phyloP scores from a whole-genome alignment of 1,139 yeast species.

The Hansenula lynferdii region DNA sequence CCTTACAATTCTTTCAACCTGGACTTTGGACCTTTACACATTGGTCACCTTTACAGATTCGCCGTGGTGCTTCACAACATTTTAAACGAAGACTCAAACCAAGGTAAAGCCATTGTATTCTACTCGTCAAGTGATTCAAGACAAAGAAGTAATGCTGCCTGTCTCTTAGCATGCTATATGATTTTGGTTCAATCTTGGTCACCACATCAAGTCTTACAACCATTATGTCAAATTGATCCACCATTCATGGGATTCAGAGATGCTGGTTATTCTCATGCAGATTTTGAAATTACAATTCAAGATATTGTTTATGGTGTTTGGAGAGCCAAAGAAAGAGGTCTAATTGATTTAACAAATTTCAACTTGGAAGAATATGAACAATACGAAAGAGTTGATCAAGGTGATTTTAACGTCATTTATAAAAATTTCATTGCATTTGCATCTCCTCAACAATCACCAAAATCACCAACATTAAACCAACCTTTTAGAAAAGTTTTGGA shows the following conservation, averaged over 20 bases:
- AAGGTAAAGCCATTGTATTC: conserved; percentile 85
- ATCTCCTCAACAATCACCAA: conserved; percentile 75
- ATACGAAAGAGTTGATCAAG: conserved; percentile 94
- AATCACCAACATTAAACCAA: conserved; percentile 42
- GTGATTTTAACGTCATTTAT: conserved; percentile 88
- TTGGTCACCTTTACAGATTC: conserved; percentile 89
- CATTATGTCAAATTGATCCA: conserved; percentile 86
- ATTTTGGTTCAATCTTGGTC: conserved; percentile 95
- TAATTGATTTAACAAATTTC: conserved; percentile 83
- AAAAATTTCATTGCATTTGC: conserved; percentile 98
- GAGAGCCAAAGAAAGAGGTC: conserved; percentile 95
- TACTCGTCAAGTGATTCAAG: conserved; percentile 80
- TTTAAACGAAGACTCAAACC: conserved; percentile 77
- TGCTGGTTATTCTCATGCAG: conserved; percentile 96
- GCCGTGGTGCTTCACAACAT: conserved; percentile 93
- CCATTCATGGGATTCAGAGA: conserved; percentile 95
- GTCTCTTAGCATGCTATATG: conserved; percentile 92
- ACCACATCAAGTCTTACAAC: conserved; percentile 95
- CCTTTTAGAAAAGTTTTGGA: conserved; percentile 78
- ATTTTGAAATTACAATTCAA: conserved; percentile 87
- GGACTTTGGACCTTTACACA: conserved; percentile 94
- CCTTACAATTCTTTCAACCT: conserved; percentile 92
- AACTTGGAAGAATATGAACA: conserved; percentile 91
- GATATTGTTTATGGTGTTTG: conserved; percentile 95
- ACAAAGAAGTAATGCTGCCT: conserved; percentile 90